Evolutionary conservation across 2,329 filamentous ascomycete species (phyloP).

Genomic region (Trichophyton mentagrophytes): DNA sequence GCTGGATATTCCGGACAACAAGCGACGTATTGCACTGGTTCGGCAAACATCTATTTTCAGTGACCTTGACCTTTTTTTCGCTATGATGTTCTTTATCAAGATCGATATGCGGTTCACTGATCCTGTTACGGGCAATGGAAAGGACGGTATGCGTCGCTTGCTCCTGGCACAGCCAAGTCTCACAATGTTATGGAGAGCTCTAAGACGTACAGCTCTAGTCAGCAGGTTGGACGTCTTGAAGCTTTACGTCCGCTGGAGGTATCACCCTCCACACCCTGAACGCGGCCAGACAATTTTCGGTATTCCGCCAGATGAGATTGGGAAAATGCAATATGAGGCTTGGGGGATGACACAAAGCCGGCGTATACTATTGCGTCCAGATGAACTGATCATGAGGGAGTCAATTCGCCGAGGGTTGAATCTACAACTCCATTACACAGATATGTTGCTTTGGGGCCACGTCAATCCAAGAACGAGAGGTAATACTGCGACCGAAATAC

Average conservation of each 20-base stretch:
- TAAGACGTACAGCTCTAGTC: conserved; percentile 45
- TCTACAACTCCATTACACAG: conserved; percentile 42
- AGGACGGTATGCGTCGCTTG: conserved; percentile 41
- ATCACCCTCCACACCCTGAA: conserved; percentile 23
- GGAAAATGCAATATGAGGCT: conserved; percentile 30
- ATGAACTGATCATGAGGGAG: conserved; percentile 49
- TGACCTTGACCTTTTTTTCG: conserved; percentile 47
- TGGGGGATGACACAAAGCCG: conserved; percentile 25
- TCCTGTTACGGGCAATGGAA: conserved; percentile 43
- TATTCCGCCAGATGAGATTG: conserved; percentile 42
- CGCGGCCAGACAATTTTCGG: conserved; percentile 33
- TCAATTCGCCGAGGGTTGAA: conserved; percentile 39
- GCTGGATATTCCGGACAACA: conserved; percentile 52
- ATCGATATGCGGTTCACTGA: conserved; percentile 57
- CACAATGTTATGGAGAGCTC: conserved; percentile 45
- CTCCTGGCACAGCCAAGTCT: conserved; percentile 49
- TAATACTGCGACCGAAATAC: conserved; percentile 42
- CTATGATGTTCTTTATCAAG: conserved; percentile 57
- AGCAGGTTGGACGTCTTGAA: conserved; percentile 41
- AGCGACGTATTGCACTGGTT: conserved; percentile 43
- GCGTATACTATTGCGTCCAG: conserved; percentile 41
- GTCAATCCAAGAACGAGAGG: conserved; percentile 41
- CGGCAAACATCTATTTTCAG: conserved; percentile 43
- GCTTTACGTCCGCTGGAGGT: conserved; percentile 47
- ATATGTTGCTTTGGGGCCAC: conserved; percentile 52